A percentile compares a stretch with the other conserved stretches of the same genome.
These are phyloP conservation scores for Fusarium mundagurra DNA, from an alignment of 2,329 filamentous ascomycete genomes.

Conservation along the genomic window DNA sequence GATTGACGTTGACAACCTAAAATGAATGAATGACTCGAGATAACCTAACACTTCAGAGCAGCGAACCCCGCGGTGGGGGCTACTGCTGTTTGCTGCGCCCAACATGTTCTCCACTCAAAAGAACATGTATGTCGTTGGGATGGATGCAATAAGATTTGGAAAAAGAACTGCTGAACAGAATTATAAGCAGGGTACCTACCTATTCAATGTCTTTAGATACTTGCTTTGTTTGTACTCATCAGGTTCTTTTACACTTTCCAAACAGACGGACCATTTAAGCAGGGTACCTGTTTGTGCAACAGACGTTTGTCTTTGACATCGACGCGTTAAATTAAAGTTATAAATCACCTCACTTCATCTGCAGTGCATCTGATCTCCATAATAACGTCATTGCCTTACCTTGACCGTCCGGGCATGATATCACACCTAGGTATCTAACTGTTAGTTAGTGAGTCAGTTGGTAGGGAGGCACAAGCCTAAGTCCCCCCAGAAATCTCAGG, in stretches of 20 bases:
- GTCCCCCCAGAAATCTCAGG: neutral
- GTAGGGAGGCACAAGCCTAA: neutral
- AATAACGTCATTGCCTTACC: neutral
- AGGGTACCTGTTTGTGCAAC: neutral
- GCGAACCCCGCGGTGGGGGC: slow-evolving; percentile 33
- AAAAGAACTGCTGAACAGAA: neutral
- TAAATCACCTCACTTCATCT: neutral
- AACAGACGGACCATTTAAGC: neutral
- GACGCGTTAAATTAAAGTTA: neutral
- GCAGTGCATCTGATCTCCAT: neutral
- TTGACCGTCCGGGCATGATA: neutral
- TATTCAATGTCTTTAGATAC: neutral
- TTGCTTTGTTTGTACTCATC: neutral
- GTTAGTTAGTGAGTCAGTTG: neutral
- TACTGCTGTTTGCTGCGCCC: slow-evolving; percentile 7
- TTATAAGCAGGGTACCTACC: too few relatives aligned
- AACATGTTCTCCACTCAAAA: slow-evolving; percentile 19
- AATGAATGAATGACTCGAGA: neutral
- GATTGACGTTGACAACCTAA: neutral
- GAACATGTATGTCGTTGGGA: neutral
- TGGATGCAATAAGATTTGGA: neutral
- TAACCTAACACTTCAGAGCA: neutral
- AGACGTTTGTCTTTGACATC: neutral
- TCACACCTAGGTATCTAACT: neutral
- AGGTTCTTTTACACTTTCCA: neutral